A percentile compares a stretch with the other conserved stretches of the same genome.
phyloP scores from a whole-genome alignment of 108 stramenopile genomes.

The Asterionellopsis glacialis region DNA sequence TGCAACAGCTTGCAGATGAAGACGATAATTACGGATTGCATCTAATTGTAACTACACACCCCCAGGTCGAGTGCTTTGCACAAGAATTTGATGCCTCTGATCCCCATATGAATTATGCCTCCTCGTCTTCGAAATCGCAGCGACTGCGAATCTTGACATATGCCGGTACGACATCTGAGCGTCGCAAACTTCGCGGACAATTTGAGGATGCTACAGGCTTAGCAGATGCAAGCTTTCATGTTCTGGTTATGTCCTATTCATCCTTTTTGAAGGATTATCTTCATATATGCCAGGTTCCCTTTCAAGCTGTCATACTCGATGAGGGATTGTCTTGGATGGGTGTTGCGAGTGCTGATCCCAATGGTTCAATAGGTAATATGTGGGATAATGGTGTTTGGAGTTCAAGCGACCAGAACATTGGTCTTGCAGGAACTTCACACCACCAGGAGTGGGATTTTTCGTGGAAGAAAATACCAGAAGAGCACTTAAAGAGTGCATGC shows the following conservation, averaged over 20 bases:
- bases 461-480: slow-evolving; percentile 22
- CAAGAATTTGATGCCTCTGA: slow-evolving; percentile 58
- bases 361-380: slow-evolving; percentile 46
- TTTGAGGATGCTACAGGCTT: slow-evolving; percentile 58
- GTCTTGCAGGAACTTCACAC: slow-evolving; percentile 37
- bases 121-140: slow-evolving; percentile 13
- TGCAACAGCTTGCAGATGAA: slow-evolving; percentile 36
- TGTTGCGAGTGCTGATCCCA: slow-evolving; percentile 63
- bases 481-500: slow-evolving; percentile 39
- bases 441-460: slow-evolving; percentile 52
- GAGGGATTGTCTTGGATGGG: slow-evolving; percentile 77
- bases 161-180: slow-evolving; percentile 34
- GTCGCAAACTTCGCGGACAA: slow-evolving; percentile 46
- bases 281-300: slow-evolving; percentile 79
- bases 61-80: slow-evolving; percentile 40
- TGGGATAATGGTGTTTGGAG: slow-evolving; percentile 72
- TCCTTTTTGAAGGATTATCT: slow-evolving; percentile 66
- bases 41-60: slow-evolving; percentile 66
- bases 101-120: slow-evolving; percentile 30
- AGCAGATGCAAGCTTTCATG: slow-evolving; percentile 68
- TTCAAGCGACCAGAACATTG: slow-evolving; percentile 55
- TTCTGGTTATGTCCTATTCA: slow-evolving; percentile 65
- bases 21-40: slow-evolving; percentile 63
- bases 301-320: slow-evolving; percentile 69
- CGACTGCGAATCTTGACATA: slow-evolving; percentile 50